These are phyloP conservation scores for Hsuehochloa calcarea DNA, from an alignment of 176 grass and related monocot species.

Conservation along the genomic window DNA sequence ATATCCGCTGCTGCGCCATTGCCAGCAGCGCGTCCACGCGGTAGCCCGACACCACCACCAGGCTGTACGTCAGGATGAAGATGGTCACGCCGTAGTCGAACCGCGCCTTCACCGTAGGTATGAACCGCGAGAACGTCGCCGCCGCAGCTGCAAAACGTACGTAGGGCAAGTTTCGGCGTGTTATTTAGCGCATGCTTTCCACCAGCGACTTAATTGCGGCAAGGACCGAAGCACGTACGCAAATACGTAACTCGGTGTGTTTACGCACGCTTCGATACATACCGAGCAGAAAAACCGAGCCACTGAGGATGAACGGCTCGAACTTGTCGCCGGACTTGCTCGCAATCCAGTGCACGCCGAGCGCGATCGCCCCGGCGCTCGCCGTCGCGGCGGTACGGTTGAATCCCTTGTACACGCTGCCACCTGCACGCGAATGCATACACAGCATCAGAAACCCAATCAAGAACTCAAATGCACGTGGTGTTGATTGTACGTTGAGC, in stretches of 20 bases:
- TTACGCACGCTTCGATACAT: not conserved
- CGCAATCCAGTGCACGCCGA: conserved; percentile 69
- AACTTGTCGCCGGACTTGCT: conserved; percentile 43
- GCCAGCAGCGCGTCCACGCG: conserved; percentile 51
- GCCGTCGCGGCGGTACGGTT: conserved; percentile 60
- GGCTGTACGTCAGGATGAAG: conserved; percentile 79
- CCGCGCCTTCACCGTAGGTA: conserved; percentile 62
- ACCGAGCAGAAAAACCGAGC: conserved; percentile 63
- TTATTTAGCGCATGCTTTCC: not conserved
- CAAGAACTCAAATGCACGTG: not conserved
- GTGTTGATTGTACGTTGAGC: not conserved
- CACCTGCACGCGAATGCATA: conserved; percentile 44
- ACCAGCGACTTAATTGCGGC: not conserved
- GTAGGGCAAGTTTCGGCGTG: not conserved
- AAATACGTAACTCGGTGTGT: not conserved
- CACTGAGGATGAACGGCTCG: conserved; percentile 49
- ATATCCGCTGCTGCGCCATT: conserved; percentile 47
- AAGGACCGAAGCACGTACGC: not conserved
- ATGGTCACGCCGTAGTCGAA: conserved; percentile 79
- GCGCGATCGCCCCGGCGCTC: conserved; percentile 51
- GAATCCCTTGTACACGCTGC: conserved; percentile 70
- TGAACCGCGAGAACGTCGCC: conserved; percentile 73
- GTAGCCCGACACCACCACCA: conserved; percentile 71
- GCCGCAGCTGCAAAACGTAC: conserved; percentile 39
- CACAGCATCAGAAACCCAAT: not conserved